These are phyloP conservation scores for Andrographis paniculata DNA, from an alignment of 305 asterid genomes.

Conservation along the genomic window DNA sequence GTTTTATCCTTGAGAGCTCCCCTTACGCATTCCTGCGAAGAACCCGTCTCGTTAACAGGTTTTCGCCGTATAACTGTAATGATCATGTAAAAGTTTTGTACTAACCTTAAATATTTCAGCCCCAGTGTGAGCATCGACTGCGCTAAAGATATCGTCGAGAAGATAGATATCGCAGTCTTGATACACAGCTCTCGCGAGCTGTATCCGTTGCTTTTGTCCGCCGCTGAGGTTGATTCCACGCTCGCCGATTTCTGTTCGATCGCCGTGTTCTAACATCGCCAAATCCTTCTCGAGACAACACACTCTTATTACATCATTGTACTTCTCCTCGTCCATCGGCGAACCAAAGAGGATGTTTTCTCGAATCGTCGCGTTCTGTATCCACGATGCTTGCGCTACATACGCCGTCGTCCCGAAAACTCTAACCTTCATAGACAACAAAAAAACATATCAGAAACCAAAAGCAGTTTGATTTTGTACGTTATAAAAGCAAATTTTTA, in stretches of 20 bases:
- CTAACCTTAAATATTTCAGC: constrained; percentile 68
- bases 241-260: constrained; percentile 78
- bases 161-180: constrained; percentile 68
- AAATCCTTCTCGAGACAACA: constrained; percentile 69
- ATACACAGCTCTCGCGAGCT: constrained; percentile 83
- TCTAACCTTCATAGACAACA: constrained; percentile 30
- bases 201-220: constrained; percentile 82
- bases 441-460: no score
- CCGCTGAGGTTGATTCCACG: constrained; percentile 85
- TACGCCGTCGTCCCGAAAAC: constrained; percentile 64
- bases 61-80: no score
- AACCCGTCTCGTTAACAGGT: no score
- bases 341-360: constrained; percentile 71
- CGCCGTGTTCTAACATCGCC: constrained; percentile 61
- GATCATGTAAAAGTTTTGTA: neutral
- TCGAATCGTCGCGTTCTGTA: constrained; percentile 59
- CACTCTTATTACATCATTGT: constrained; percentile 39
- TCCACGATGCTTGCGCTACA: constrained; percentile 65
- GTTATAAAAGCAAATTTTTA: no score
- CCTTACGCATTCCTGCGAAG: constrained; percentile 66
- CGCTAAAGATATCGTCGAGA: constrained; percentile 78
- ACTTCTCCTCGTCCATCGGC: constrained; percentile 38
- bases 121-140: constrained; percentile 93
- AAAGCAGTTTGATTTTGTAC: no score
- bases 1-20: constrained; percentile 59